These are phyloP conservation scores for Tuber aestivum DNA, from an alignment of 495 filamentous ascomycete species.

Conservation along the genomic window DNA sequence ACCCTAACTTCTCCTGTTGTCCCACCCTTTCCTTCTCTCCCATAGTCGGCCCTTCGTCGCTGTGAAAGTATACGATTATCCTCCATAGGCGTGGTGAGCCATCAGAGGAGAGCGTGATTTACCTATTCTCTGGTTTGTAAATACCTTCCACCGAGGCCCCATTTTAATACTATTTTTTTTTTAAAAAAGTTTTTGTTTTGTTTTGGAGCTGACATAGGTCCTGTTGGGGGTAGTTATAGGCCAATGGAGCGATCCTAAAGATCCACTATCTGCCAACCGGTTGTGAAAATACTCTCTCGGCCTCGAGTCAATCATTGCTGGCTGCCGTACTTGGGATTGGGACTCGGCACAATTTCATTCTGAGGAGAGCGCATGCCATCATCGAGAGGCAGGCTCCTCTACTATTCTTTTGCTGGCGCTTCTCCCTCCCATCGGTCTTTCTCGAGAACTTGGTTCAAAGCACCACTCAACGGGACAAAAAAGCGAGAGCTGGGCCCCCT, in stretches of 20 bases:
- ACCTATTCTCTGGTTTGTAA: not conserved
- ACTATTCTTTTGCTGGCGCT: conserved; percentile 12
- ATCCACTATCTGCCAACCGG: conserved; percentile 20
- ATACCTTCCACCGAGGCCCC: not conserved
- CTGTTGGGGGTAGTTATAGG: conserved; percentile 10
- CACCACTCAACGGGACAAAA: not conserved
- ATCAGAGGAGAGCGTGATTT: not conserved
- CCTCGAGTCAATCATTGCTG: not conserved
- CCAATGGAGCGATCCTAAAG: conserved; percentile 36
- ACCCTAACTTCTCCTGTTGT: conserved; percentile 2
- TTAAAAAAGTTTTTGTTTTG: not conserved
- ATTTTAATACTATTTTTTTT: not conserved
- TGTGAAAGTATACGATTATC: not conserved
- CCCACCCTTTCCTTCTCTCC: not conserved
- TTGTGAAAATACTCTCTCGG: conserved; percentile 12
- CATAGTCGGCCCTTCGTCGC: not conserved
- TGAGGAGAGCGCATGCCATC: conserved; percentile 20
- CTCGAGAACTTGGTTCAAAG: conserved; percentile 1
- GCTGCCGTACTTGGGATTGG: conserved; percentile 1
- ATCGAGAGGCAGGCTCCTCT: conserved; percentile 29
- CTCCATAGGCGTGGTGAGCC: not conserved
- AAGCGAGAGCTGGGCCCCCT: not conserved
- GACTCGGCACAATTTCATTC: conserved; percentile 5
- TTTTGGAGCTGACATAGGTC: not conserved
- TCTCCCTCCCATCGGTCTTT: conserved; percentile 8